Percentiles rank a stretch among this genome's conserved stretches.
Evolutionary conservation across 306 rosid species (phyloP).

Genomic region (Quercus gilva): DNA sequence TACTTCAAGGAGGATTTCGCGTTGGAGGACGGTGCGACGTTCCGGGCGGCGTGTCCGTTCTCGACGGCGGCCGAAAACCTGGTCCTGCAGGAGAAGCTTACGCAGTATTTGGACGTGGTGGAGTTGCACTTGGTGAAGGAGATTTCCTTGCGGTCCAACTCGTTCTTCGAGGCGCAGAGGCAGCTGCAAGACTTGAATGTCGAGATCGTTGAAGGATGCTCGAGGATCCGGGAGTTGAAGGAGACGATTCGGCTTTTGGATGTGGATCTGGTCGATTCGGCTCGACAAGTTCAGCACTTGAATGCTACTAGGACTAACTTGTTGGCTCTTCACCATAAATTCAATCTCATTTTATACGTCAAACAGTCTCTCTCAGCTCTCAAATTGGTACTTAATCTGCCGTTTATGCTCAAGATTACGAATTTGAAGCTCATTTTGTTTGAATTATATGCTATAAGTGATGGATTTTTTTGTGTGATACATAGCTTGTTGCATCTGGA

Average conservation of each 20-base stretch:
- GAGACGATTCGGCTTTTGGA: conserved; percentile 86
- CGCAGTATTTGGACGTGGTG: conserved; percentile 91
- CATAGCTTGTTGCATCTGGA: conserved; percentile 96
- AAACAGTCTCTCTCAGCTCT: conserved; percentile 95
- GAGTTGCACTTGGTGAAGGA: conserved; percentile 93
- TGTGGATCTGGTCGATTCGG: conserved; percentile 79
- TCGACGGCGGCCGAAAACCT: conserved; percentile 64
- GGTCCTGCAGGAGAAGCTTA: conserved; percentile 81
- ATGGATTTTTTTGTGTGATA: conserved; percentile 47
- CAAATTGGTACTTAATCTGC: conserved; percentile 56
- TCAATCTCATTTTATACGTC: conserved; percentile 85
- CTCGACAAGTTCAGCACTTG: conserved; percentile 80
- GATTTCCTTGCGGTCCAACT: conserved; percentile 94
- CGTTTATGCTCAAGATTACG: neutral
- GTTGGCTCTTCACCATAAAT: conserved; percentile 77
- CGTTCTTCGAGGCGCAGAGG: conserved; percentile 97
- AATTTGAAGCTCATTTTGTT: neutral
- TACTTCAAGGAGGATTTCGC: conserved; percentile 93
- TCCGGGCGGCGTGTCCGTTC: conserved; percentile 88
- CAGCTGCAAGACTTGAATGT: conserved; percentile 85
- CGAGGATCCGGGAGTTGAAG: conserved; percentile 66
- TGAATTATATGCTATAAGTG: conserved; percentile 19
- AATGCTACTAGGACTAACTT: conserved; percentile 72
- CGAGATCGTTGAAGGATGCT: conserved; percentile 83
- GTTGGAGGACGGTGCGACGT: conserved; percentile 87